Conservation (phyloP, 352 stramenopile genomes). For the Globisporangium uncinulatum region DNA sequence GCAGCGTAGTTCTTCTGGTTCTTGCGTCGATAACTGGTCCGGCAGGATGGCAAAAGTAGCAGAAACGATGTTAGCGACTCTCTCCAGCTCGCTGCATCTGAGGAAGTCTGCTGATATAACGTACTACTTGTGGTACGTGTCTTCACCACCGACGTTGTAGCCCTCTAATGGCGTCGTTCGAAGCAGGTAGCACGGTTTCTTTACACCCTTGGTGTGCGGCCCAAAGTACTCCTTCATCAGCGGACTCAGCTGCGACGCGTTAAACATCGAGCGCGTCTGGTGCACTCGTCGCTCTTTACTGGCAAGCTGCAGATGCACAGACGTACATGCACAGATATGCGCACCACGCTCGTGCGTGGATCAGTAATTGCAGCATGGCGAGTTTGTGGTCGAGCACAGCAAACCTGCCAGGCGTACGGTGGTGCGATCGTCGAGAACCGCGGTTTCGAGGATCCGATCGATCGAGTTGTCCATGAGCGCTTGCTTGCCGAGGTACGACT, state of each 20-base stretch:
- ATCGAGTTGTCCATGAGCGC: conserved; percentile 47
- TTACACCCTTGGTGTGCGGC: conserved; percentile 45
- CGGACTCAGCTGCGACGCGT: conserved; percentile 72
- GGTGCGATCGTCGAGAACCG: conserved; percentile 2
- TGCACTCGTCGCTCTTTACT: conserved; percentile 33
- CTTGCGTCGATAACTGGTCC: conserved; percentile 41
- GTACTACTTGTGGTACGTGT: conserved; percentile 77
- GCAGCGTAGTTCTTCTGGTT: conserved; percentile 33
- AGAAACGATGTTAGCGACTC: background rate
- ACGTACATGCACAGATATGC: background rate
- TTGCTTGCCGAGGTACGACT: conserved; percentile 49
- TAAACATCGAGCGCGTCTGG: conserved; percentile 68
- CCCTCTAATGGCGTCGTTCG: conserved; percentile 66
- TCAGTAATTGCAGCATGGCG: too few relatives aligned
- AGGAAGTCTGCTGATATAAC: background rate
- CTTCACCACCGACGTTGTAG: conserved; percentile 71
- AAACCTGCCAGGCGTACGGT: background rate
- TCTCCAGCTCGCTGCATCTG: background rate
- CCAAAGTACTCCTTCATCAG: conserved; percentile 76
- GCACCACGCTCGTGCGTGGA: too few relatives aligned
- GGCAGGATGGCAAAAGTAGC: background rate
- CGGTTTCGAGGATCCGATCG: conserved; percentile 40
- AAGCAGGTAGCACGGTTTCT: conserved; percentile 66
- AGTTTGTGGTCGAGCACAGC: too few relatives aligned
- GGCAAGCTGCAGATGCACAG: conserved; percentile 7